Evolutionary conservation across 768 basidiomycete genomes (phyloP).

Genomic region (Tylopilus subfusipes): DNA sequence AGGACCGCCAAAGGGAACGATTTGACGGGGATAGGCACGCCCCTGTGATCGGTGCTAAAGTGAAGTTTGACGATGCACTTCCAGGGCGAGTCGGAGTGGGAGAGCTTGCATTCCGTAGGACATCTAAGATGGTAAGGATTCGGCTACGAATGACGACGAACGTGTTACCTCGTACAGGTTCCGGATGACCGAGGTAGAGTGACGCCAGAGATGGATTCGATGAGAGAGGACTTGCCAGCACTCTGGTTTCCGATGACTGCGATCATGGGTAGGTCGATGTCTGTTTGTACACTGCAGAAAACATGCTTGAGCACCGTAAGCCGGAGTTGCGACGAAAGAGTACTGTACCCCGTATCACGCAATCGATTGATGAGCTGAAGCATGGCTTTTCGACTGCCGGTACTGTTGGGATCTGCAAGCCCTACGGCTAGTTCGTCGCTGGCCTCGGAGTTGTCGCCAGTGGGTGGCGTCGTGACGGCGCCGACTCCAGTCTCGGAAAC

Average conservation of each 20-base stretch:
- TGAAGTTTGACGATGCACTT: slow-evolving; percentile 49
- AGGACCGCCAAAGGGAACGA: slow-evolving; percentile 42
- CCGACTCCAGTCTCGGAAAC: not conserved
- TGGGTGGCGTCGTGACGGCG: not conserved
- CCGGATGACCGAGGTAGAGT: slow-evolving; percentile 68
- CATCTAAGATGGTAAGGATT: slow-evolving; percentile 37
- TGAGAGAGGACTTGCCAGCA: slow-evolving; percentile 74
- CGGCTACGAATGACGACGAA: not conserved
- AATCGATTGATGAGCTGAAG: slow-evolving; percentile 59
- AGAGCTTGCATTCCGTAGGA: slow-evolving; percentile 55
- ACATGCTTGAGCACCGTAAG: not conserved
- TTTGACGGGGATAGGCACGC: slow-evolving; percentile 37
- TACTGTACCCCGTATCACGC: slow-evolving; percentile 56
- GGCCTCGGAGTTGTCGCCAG: not conserved
- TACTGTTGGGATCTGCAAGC: slow-evolving; percentile 45
- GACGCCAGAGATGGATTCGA: slow-evolving; percentile 73
- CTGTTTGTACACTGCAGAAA: slow-evolving; percentile 52
- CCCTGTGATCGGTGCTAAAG: slow-evolving; percentile 38
- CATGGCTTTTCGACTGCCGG: slow-evolving; percentile 44
- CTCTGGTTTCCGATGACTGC: slow-evolving; percentile 72
- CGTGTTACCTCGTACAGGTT: slow-evolving; percentile 63
- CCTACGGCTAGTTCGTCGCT: slow-evolving; percentile 42
- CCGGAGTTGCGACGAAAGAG: not conserved
- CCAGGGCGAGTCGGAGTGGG: slow-evolving; percentile 41
- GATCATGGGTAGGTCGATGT: slow-evolving; percentile 71